Base-by-base conservation (phyloP, 2,329 filamentous ascomycete genomes). In the Sporothrix schenckii region DNA sequence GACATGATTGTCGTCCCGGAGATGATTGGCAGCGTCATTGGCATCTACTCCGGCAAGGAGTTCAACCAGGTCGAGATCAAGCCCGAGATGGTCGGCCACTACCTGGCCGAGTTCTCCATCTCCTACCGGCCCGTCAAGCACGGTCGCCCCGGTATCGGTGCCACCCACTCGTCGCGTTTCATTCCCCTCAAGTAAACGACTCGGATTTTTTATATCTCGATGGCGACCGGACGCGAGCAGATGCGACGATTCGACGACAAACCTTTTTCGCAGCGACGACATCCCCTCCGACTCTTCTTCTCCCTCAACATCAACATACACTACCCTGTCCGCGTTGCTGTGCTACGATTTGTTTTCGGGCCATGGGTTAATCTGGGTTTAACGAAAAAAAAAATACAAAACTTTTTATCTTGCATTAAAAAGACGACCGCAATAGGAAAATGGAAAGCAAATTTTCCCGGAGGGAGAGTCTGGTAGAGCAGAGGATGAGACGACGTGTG, bases 51-150 rank as follows among this genome's bases (percentile, higher is more conserved):
- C 77, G 95, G 95, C 83, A 99, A 99, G 91, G 94, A 98, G 86
- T 99, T 99, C 92, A 99, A 99, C 91, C 94, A 97, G 89, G 94
- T 99, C 80, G 95, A 99, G 86, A 95, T 99, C 88, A 97, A 97
- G 91, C 95, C 95, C 79, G 95, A 99, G 89, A 99, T 99, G 95
- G 95, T 99, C 85, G 95, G 95, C 83, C 94, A 98, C 89, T 97
- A 97, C 89, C 89, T 99, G 77, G 95, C 88, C 81, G 95, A 99
- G 87, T 99, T 99, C 90, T 97, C 94, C 78, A 99, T 99, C 88
- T 95, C 94, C 87, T 99, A 99, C 92, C 94, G 94, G 88, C 95
- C 95, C 81, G 95, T 99, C 91, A 99, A 98, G 92, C 95, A 99
- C 92, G 95, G 95, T 90, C 89, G 95, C 85, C 95, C 95, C 81